A percentile compares a stretch with the other conserved stretches of the same genome.
phyloP scores from a whole-genome alignment of 148 eudicot species.

The Pharnaceum exiguum region DNA sequence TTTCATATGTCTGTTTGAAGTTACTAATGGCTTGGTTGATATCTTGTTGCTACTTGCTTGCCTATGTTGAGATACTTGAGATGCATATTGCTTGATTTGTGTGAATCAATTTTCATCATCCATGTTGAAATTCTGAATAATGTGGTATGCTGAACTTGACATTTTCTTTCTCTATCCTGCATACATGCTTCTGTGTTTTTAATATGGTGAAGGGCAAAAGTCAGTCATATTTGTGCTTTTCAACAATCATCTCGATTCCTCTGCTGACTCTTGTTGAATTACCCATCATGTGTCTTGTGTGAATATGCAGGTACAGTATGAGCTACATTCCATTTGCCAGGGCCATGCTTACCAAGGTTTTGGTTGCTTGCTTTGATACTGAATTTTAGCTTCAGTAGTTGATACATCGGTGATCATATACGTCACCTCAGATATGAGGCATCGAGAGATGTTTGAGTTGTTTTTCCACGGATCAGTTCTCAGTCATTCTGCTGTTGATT shows the following conservation, averaged over 20 bases:
- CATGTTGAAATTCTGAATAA: too few relatives aligned
- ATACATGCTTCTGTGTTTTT: too few relatives aligned
- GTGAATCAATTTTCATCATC: too few relatives aligned
- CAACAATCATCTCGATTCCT: background rate
- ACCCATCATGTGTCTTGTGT: background rate
- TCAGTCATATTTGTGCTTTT: too few relatives aligned
- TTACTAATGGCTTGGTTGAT: too few relatives aligned
- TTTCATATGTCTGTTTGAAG: too few relatives aligned
- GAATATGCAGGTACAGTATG: conserved; percentile 76
- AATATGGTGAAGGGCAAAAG: too few relatives aligned
- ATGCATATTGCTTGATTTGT: too few relatives aligned
- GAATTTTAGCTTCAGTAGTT: conserved; percentile 45
- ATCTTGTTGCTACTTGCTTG: too few relatives aligned
- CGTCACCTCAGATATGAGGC: background rate
- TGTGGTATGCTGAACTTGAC: too few relatives aligned
- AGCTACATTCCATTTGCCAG: conserved; percentile 95
- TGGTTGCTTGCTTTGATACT: conserved; percentile 82
- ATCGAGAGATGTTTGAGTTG: background rate
- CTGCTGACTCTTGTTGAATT: background rate
- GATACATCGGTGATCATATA: background rate
- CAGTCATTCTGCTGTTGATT: background rate
- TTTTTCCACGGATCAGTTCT: background rate
- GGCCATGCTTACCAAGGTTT: conserved; percentile 72
- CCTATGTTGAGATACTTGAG: too few relatives aligned
- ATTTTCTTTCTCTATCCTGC: too few relatives aligned